Conservation (phyloP, 768 basidiomycete species). For the Pleurotus giganteus region DNA sequence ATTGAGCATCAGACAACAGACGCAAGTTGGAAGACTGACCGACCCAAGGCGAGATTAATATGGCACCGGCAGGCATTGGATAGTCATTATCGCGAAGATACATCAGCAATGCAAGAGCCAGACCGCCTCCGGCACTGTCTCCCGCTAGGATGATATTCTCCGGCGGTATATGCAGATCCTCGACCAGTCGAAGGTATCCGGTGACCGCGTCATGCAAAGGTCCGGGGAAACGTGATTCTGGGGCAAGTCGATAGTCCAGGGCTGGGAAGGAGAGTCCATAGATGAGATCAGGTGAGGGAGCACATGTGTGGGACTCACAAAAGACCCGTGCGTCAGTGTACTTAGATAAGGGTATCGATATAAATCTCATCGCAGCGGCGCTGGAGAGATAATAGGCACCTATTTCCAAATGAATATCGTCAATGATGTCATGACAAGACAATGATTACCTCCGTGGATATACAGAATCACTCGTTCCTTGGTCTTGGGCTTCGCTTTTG, state of each 20-base stretch:
- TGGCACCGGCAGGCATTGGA: slow-evolving; percentile 78
- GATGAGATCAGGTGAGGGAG: background rate
- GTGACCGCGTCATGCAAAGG: slow-evolving; percentile 82
- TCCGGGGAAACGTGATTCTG: slow-evolving; percentile 92
- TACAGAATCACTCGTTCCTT: slow-evolving; percentile 88
- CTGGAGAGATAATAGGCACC: slow-evolving; percentile 94
- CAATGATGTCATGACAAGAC: background rate
- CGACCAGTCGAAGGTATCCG: slow-evolving; percentile 82
- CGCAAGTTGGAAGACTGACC: slow-evolving; percentile 50
- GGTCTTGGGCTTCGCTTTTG: slow-evolving; percentile 28
- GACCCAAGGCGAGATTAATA: slow-evolving; percentile 95
- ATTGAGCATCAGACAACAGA: no score
- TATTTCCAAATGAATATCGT: slow-evolving; percentile 22
- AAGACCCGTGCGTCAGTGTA: slow-evolving; percentile 89
- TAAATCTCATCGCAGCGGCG: slow-evolving; percentile 83
- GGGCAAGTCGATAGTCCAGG: slow-evolving; percentile 93
- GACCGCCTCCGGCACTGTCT: slow-evolving; percentile 92
- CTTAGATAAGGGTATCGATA: slow-evolving; percentile 90
- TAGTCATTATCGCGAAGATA: slow-evolving; percentile 94
- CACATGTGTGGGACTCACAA: slow-evolving; percentile 28
- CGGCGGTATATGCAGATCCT: slow-evolving; percentile 87
- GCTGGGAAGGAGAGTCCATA: slow-evolving; percentile 43
- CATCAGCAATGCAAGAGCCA: slow-evolving; percentile 83
- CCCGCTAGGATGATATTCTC: slow-evolving; percentile 88
- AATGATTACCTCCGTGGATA: slow-evolving; percentile 79